phyloP scores from a whole-genome alignment of 2,329 filamentous ascomycete genomes.

The Nothophoma quercina region DNA sequence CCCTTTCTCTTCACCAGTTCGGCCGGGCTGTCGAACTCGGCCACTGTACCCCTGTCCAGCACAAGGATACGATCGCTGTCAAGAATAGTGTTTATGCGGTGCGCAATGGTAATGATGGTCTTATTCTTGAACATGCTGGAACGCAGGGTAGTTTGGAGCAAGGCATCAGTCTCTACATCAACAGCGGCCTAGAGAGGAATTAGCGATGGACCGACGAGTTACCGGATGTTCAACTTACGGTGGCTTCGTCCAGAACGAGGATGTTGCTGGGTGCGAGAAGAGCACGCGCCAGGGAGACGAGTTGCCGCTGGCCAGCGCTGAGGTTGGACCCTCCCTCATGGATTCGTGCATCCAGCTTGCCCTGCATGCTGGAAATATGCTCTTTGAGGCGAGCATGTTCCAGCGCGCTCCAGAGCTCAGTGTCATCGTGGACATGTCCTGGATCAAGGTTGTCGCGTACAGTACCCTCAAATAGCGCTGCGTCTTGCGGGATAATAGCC shows the following conservation, averaged over 20 bases:
- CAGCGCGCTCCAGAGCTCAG: conserved; percentile 93
- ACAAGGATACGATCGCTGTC: conserved; percentile 90
- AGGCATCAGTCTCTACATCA: conserved; percentile 71
- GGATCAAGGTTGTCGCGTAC: conserved; percentile 96
- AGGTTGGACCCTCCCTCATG: conserved; percentile 97
- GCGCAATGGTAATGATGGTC: conserved; percentile 97
- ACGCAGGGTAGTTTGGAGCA: conserved; percentile 69
- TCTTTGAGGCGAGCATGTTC: conserved; percentile 95
- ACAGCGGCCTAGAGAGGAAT: conserved; percentile 64
- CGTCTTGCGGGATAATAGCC: conserved; percentile 97
- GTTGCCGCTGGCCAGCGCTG: conserved; percentile 91
- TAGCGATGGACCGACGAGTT: neutral
- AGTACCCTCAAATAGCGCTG: conserved; percentile 91
- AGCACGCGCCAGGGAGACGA: conserved; percentile 91
- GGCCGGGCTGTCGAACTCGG: conserved; percentile 88
- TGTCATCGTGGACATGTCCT: conserved; percentile 93
- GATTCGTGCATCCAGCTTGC: conserved; percentile 87
- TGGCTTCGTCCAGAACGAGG: conserved; percentile 95
- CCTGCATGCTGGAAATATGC: conserved; percentile 84
- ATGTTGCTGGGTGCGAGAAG: conserved; percentile 97
- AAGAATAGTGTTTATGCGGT: conserved; percentile 97
- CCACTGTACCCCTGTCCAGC: conserved; percentile 86
- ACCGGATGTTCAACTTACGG: conserved; percentile 62
- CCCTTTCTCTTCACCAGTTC: conserved; percentile 78
- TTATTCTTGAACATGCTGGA: conserved; percentile 80